These are phyloP conservation scores for Colletotrichum zoysiae DNA, from an alignment of 2,329 filamentous ascomycete species.

Conservation along the genomic window DNA sequence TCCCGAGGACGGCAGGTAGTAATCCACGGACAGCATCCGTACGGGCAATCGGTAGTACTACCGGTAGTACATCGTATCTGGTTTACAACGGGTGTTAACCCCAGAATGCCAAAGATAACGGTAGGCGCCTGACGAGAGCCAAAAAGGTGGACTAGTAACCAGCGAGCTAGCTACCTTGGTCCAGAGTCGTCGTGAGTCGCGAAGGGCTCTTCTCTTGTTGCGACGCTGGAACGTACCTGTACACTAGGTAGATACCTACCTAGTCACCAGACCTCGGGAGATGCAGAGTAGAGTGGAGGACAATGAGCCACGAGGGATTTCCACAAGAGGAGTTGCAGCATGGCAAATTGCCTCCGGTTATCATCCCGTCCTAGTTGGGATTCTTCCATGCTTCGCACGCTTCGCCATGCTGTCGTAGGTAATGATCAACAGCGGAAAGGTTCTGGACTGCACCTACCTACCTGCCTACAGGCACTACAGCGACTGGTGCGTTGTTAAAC, in stretches of 20 bases:
- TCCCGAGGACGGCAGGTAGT: constrained; percentile 23
- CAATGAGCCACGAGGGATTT: constrained; percentile 19
- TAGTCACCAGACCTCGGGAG: constrained; percentile 9
- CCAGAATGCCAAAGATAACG: neutral
- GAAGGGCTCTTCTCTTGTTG: neutral
- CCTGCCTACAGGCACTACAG: too few species aligned
- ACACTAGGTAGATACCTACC: too few species aligned
- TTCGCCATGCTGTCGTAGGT: constrained; percentile 8
- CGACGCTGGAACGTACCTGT: neutral
- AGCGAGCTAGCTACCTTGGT: neutral
- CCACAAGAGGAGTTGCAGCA: constrained; percentile 18
- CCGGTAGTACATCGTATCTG: too few species aligned
- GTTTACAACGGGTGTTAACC: neutral
- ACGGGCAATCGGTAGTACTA: neutral
- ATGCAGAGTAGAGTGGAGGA: constrained; percentile 2
- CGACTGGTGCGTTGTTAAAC: neutral
- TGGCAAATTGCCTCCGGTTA: constrained; percentile 32
- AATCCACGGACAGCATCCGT: neutral
- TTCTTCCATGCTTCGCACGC: constrained; percentile 14
- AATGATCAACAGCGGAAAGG: constrained; percentile 19
- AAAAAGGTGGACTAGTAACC: neutral
- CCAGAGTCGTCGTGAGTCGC: neutral
- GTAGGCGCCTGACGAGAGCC: neutral
- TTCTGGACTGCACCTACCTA: constrained; percentile 7
- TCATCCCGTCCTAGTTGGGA: constrained; percentile 19